phyloP scores from a whole-genome alignment of 345 rosid genomes.

The Euclidium syriacum region DNA sequence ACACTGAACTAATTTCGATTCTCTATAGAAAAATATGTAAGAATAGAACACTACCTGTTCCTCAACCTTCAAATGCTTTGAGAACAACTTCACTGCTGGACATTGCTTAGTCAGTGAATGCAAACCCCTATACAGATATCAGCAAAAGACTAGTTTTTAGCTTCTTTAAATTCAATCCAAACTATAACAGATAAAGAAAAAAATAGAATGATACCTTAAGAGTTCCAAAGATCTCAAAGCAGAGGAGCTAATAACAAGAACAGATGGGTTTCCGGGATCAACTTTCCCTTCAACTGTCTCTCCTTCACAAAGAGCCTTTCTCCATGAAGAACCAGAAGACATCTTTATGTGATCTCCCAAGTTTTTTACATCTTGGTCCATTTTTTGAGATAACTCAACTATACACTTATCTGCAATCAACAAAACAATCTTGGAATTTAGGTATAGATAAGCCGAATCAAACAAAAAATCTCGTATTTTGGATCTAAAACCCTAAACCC shows the following conservation, averaged over 20 bases:
- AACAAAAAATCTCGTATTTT: neutral
- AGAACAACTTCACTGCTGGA: constrained; percentile 63
- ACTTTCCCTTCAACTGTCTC: constrained; percentile 43
- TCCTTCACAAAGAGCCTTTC: constrained; percentile 49
- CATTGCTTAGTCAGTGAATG: constrained; percentile 64
- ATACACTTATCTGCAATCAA: constrained; percentile 51
- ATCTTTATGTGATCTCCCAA: constrained; percentile 50
- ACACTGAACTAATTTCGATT: neutral
- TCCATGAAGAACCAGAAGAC: constrained; percentile 61
- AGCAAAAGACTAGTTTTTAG: neutral
- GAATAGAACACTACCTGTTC: constrained; percentile 60
- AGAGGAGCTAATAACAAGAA: constrained; percentile 59
- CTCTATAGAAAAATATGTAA: neutral
- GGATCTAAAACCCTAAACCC: neutral
- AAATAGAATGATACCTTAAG: constrained; percentile 40
- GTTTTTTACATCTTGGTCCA: constrained; percentile 42
- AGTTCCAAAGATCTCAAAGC: constrained; percentile 73
- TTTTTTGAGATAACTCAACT: constrained; percentile 40
- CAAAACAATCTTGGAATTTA: neutral
- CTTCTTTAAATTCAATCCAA: neutral
- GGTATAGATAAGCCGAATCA: neutral
- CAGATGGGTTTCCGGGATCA: constrained; percentile 66
- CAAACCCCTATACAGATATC: constrained; percentile 50
- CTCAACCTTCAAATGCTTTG: constrained; percentile 87
- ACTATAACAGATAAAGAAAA: neutral